phyloP scores from a whole-genome alignment of 2,329 filamentous ascomycete species.

The Paecilomyces variotii region DNA sequence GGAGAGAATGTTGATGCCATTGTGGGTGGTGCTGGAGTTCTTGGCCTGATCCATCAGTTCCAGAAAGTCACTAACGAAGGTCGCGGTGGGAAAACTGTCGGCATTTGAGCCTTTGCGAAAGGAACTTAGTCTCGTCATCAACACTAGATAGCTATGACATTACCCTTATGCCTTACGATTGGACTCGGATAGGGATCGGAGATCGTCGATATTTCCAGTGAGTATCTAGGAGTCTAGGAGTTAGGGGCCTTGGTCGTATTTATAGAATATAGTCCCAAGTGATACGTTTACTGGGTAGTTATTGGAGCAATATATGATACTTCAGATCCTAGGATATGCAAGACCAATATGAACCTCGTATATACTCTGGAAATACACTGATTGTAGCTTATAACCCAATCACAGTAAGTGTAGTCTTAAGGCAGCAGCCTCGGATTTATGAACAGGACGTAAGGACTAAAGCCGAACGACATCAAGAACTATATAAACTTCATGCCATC shows the following conservation, averaged over 20 bases:
- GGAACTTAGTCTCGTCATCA: neutral
- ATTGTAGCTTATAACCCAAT: no score
- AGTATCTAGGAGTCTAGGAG: neutral
- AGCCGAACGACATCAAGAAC: neutral
- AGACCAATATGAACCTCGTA: no score
- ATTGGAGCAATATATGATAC: neutral
- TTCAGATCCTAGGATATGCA: neutral
- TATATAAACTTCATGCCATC: no score
- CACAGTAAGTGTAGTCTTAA: neutral
- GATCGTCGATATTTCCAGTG: neutral
- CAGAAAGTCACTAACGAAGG: slow-evolving; percentile 46
- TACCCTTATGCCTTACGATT: neutral
- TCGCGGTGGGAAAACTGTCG: slow-evolving; percentile 26
- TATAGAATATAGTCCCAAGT: neutral
- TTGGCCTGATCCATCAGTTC: slow-evolving; percentile 61
- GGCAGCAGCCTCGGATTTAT: neutral
- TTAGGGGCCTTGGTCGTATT: neutral
- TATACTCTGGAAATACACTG: no score
- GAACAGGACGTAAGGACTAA: neutral
- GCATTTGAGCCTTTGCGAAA: slow-evolving; percentile 17
- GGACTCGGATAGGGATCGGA: neutral
- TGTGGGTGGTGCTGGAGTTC: slow-evolving; percentile 47
- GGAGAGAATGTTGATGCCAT: slow-evolving; percentile 41
- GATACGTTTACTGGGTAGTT: neutral
- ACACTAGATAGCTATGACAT: neutral